A percentile compares a stretch with the other conserved stretches of the same genome.
Evolutionary conservation across 2,329 filamentous ascomycete species (phyloP).

Genomic region (Nigrograna mackinnonii): DNA sequence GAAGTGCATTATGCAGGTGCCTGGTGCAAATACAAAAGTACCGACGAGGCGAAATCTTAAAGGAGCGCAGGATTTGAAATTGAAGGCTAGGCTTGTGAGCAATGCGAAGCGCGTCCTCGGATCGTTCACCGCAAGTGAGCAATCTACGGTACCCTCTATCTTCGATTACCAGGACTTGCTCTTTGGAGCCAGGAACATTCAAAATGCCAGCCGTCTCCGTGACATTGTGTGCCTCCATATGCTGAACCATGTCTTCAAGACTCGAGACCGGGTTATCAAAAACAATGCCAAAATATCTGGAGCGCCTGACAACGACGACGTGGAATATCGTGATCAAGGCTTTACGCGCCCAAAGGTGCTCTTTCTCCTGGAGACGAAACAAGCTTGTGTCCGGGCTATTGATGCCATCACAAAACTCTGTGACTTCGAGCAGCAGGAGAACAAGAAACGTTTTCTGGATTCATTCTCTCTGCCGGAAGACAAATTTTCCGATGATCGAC

Average conservation of each 20-base stretch:
- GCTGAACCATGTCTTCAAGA: constrained; percentile 92
- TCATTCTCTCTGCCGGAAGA: constrained; percentile 72
- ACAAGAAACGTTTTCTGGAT: constrained; percentile 89
- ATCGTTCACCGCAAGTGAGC: constrained; percentile 64
- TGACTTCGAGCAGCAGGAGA: constrained; percentile 89
- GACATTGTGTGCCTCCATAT: constrained; percentile 79
- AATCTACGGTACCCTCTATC: constrained; percentile 69
- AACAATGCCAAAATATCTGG: constrained; percentile 81
- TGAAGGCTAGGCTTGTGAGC: constrained; percentile 35
- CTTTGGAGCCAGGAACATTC: constrained; percentile 70
- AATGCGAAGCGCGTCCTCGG: constrained; percentile 35
- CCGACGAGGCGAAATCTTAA: constrained; percentile 22
- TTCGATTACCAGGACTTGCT: constrained; percentile 85
- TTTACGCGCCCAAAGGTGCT: constrained; percentile 94
- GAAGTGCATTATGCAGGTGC: constrained; percentile 30
- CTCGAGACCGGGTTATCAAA: constrained; percentile 87
- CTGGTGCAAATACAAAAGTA: constrained; percentile 19
- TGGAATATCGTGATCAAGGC: constrained; percentile 87
- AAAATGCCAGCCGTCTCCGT: constrained; percentile 71
- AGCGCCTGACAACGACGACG: constrained; percentile 61
- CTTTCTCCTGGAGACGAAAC: constrained; percentile 84
- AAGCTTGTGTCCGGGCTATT: constrained; percentile 79
- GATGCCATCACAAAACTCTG: constrained; percentile 76
- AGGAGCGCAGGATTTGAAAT: constrained; percentile 27
- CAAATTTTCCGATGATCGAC: constrained; percentile 72